Evolutionary conservation across 2,329 filamentous ascomycete species (phyloP).

Genomic region (Cladosporium cucumerinum): DNA sequence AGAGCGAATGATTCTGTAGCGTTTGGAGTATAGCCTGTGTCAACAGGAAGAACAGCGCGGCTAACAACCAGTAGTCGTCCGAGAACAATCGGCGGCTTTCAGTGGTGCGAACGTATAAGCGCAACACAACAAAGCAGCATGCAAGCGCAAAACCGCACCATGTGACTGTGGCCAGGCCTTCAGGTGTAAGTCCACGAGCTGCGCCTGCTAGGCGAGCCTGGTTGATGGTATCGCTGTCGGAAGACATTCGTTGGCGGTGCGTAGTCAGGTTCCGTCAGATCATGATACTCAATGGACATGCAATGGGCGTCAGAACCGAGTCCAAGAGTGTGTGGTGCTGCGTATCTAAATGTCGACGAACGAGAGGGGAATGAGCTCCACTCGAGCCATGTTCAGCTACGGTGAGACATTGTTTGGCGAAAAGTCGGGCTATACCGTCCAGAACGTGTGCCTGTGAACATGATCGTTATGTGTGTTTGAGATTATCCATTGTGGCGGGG

Average conservation of each 20-base stretch:
- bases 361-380: background rate
- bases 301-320: background rate
- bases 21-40: slow-evolving; percentile 12
- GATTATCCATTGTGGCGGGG: background rate
- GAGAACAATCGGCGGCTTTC: slow-evolving; percentile 8
- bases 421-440: background rate
- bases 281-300: background rate
- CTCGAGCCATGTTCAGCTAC: background rate
- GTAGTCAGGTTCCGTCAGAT: background rate
- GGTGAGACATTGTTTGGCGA: slow-evolving; percentile 9
- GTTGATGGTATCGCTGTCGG: slow-evolving; percentile 3
- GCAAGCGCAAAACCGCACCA: slow-evolving; percentile 5
- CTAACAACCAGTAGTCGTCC: slow-evolving; percentile 10
- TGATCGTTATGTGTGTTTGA: background rate
- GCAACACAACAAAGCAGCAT: background rate
- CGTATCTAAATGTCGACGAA: background rate
- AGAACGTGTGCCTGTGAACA: background rate
- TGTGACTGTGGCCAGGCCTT: background rate
- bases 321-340: background rate
- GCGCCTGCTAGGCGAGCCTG: slow-evolving; percentile 11
- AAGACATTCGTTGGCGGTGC: background rate
- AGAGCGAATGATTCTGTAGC: slow-evolving; percentile 4
- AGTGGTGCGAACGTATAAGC: slow-evolving; percentile 7
- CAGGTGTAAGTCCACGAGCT: background rate
- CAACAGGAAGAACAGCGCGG: background rate